Conservation (phyloP, 2,329 filamentous ascomycete species). For the Passalora sequoiae region DNA sequence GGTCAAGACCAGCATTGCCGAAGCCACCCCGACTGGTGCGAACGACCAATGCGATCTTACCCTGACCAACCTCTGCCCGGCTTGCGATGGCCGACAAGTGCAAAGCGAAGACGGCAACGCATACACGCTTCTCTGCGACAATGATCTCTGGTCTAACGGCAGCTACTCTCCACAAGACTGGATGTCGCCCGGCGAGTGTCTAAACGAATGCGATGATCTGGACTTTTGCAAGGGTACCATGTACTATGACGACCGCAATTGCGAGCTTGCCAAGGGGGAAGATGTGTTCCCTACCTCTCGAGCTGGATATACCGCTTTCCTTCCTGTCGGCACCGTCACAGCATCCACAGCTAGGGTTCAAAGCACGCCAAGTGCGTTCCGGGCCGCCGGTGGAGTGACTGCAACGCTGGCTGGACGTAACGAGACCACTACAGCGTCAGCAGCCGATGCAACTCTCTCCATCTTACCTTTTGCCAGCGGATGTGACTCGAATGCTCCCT, state of each 20-base stretch:
- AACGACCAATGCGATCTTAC: constrained; percentile 18
- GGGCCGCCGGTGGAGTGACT: neutral
- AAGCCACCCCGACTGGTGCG: too few species aligned
- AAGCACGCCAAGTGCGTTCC: neutral
- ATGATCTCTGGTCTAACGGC: constrained; percentile 10
- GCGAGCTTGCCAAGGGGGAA: constrained; percentile 23
- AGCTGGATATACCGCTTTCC: constrained; percentile 24
- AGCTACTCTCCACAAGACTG: constrained; percentile 22
- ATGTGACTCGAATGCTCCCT: constrained; percentile 17
- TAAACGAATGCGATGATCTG: constrained; percentile 21
- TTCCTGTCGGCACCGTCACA: constrained; percentile 18
- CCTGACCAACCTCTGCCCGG: constrained; percentile 22
- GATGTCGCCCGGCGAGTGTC: constrained; percentile 18
- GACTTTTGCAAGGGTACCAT: constrained; percentile 21
- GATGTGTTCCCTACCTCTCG: constrained; percentile 14
- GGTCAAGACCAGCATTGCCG: constrained; percentile 2
- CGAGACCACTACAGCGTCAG: constrained; percentile 5
- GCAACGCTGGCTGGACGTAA: neutral
- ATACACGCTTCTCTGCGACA: constrained; percentile 20
- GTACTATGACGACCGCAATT: constrained; percentile 23
- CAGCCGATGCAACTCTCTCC: constrained; percentile 14
- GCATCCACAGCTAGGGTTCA: neutral
- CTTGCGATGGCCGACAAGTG: constrained; percentile 19
- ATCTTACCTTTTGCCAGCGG: constrained; percentile 15
- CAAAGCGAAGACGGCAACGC: constrained; percentile 9